These are phyloP conservation scores for Arxiozyma slooffiae DNA, from an alignment of 1,139 yeast species.

Conservation along the genomic window DNA sequence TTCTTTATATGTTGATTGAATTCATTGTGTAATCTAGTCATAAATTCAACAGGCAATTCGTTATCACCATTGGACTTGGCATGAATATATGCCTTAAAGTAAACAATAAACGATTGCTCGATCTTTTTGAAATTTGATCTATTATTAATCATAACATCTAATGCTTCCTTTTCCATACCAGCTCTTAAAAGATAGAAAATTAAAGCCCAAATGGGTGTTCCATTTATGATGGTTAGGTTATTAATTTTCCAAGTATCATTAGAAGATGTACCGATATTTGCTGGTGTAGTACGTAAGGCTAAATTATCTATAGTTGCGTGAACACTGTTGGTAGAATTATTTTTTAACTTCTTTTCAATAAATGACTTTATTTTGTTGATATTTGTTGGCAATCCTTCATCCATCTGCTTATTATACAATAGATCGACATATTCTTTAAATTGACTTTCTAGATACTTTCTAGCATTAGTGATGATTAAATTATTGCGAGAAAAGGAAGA, in stretches of 20 bases:
- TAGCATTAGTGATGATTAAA: constrained; percentile 46
- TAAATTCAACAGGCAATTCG: constrained; percentile 54
- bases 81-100: constrained; percentile 62
- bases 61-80: constrained; percentile 35
- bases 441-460: constrained; percentile 59
- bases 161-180: constrained; percentile 72
- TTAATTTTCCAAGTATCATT: constrained; percentile 43
- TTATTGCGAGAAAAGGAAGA: not conserved
- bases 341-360: constrained; percentile 41
- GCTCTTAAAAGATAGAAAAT: constrained; percentile 76
- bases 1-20: constrained; percentile 78
- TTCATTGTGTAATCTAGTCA: constrained; percentile 65
- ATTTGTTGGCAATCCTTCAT: constrained; percentile 60
- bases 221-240: constrained; percentile 57
- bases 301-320: not conserved
- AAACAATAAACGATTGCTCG: constrained; percentile 76
- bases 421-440: constrained; percentile 67
- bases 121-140: constrained; percentile 63
- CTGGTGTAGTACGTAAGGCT: not conserved
- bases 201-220: constrained; percentile 86
- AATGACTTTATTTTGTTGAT: constrained; percentile 63
- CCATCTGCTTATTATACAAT: constrained; percentile 54
- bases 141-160: constrained; percentile 45
- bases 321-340: constrained; percentile 14
- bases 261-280: not conserved